These are phyloP conservation scores for Porcisia deanei DNA, from an alignment of 208 protist species.

Conservation along the genomic window DNA sequence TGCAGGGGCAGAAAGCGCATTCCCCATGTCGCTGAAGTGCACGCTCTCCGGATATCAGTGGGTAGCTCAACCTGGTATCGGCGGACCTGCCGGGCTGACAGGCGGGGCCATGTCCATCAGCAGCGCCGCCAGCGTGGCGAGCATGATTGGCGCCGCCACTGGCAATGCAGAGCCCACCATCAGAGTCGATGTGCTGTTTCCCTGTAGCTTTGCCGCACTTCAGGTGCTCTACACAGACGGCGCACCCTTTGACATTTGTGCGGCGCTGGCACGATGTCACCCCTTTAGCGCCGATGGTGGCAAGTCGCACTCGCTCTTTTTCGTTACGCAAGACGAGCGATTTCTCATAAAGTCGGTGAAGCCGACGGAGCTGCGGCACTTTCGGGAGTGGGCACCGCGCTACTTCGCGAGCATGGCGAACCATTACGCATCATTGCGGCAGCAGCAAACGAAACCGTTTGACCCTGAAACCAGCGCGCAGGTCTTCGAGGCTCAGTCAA, in stretches of 20 bases:
- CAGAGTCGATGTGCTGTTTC: constrained; percentile 69
- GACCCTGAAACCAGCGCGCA: background rate
- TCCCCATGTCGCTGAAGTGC: constrained; percentile 16
- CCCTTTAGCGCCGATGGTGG: constrained; percentile 61
- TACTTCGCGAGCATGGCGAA: constrained; percentile 69
- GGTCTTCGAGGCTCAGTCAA: constrained; percentile 10
- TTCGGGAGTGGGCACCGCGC: constrained; percentile 43
- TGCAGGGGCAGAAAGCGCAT: background rate
- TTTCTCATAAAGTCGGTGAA: constrained; percentile 82
- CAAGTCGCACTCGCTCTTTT: constrained; percentile 73
- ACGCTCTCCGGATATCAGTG: constrained; percentile 23
- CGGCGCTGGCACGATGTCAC: constrained; percentile 54
- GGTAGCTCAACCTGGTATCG: constrained; percentile 1
- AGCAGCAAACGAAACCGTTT: background rate
- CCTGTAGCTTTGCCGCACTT: constrained; percentile 55
- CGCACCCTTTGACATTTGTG: constrained; percentile 34
- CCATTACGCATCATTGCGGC: constrained; percentile 14
- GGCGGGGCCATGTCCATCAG: constrained; percentile 3
- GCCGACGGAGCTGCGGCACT: constrained; percentile 69
- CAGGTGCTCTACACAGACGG: constrained; percentile 52
- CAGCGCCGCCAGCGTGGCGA: background rate
- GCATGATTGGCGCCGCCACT: background rate
- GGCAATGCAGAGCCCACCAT: constrained; percentile 10
- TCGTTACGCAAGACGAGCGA: constrained; percentile 58
- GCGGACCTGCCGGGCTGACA: constrained; percentile 1